phyloP scores from a whole-genome alignment of 352 stramenopile genomes.

The Phytophthora tubulina region DNA sequence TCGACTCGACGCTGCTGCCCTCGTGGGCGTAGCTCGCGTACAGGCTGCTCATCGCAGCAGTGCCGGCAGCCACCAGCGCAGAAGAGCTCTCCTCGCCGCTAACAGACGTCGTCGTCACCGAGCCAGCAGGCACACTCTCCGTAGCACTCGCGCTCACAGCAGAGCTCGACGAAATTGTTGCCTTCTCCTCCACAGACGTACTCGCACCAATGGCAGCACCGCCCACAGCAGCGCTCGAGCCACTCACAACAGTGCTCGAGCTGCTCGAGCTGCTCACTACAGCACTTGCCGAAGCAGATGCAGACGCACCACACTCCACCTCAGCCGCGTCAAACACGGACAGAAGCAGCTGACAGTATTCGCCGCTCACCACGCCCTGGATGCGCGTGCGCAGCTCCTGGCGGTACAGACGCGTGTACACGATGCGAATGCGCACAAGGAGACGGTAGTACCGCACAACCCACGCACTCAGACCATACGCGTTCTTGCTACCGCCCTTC shows the following conservation, averaged over 20 bases:
- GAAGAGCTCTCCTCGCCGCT: not conserved
- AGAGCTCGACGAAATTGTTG: slow-evolving; percentile 7
- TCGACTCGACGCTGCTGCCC: slow-evolving; percentile 15
- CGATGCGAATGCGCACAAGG: slow-evolving; percentile 40
- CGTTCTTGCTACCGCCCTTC: slow-evolving; percentile 43
- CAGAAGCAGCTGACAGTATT: slow-evolving; percentile 62
- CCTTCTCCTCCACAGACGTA: slow-evolving; percentile 25
- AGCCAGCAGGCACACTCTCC: not conserved
- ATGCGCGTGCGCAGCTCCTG: slow-evolving; percentile 75
- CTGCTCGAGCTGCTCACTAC: slow-evolving; percentile 2
- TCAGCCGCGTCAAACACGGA: slow-evolving; percentile 31
- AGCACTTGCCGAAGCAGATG: slow-evolving; percentile 16
- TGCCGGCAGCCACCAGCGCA: not conserved
- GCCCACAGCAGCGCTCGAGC: slow-evolving; percentile 8
- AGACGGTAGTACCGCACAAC: slow-evolving; percentile 43
- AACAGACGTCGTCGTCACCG: slow-evolving; percentile 1
- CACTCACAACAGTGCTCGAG: too few relatives aligned
- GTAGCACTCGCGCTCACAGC: not conserved
- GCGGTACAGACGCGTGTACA: slow-evolving; percentile 56
- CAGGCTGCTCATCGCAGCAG: slow-evolving; percentile 13
- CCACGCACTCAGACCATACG: slow-evolving; percentile 25
- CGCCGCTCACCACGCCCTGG: slow-evolving; percentile 69
- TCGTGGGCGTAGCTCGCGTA: slow-evolving; percentile 15
- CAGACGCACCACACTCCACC: slow-evolving; percentile 4
- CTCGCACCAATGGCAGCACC: slow-evolving; percentile 9